Percentiles rank a stretch among this genome's conserved stretches.
Conservation (phyloP, 371 early-diverging fungal genomes). For the Fennellomyces sp. region DNA sequence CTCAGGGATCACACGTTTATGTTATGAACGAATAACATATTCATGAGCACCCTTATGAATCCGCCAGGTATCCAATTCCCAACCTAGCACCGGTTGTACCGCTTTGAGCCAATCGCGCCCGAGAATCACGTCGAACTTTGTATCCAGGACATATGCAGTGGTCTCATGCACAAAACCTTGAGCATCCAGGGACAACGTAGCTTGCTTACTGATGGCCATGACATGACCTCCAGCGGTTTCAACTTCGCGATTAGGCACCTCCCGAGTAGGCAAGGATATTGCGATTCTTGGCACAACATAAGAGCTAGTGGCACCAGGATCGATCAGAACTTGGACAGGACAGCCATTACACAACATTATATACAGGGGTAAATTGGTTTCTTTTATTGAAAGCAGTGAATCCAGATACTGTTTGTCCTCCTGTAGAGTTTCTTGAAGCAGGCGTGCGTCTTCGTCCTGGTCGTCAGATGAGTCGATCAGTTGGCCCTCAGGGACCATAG, state of each 20-base stretch:
- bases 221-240: conserved; percentile 10
- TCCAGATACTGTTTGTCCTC: background rate
- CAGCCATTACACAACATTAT: background rate
- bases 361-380: conserved; percentile 1
- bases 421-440: background rate
- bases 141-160: conserved; percentile 10
- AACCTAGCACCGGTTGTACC: conserved; percentile 1
- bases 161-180: background rate
- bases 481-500: background rate
- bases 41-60: background rate
- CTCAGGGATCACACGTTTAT: background rate
- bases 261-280: background rate
- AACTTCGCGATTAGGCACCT: background rate
- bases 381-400: conserved; percentile 1
- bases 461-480: background rate
- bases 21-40: background rate
- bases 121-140: conserved; percentile 11
- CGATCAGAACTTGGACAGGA: background rate
- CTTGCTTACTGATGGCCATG: background rate
- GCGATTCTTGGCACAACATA: background rate
- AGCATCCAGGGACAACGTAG: background rate
- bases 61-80: conserved; percentile 5
- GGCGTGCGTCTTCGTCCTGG: background rate
- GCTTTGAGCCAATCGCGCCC: conserved; percentile 1
- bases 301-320: background rate